phyloP scores from a whole-genome alignment of 805 yeast species.

The Scheffersomyces lignosus region DNA sequence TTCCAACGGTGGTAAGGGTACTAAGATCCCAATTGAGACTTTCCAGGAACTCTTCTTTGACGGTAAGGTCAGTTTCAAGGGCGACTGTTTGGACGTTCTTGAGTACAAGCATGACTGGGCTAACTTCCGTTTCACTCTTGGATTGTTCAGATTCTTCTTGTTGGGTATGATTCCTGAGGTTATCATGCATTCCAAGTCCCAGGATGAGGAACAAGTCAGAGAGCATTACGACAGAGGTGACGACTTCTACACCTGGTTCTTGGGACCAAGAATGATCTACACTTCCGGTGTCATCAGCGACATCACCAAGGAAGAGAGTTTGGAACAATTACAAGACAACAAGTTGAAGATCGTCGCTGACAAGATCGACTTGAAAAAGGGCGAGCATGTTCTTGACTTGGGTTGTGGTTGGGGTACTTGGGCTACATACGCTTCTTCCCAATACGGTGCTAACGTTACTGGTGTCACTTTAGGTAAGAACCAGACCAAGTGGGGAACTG shows the following conservation, averaged over 20 bases:
- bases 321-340: slow-evolving; percentile 84
- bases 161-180: slow-evolving; percentile 92
- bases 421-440: slow-evolving; percentile 78
- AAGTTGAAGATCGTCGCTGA: slow-evolving; percentile 85
- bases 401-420: slow-evolving; percentile 98
- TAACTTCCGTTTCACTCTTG: slow-evolving; percentile 70
- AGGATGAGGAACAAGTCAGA: slow-evolving; percentile 95
- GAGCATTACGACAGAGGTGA: slow-evolving; percentile 96
- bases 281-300: slow-evolving; percentile 84
- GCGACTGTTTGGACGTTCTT: slow-evolving; percentile 79
- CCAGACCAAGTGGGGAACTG: slow-evolving; percentile 89
- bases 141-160: slow-evolving; percentile 76
- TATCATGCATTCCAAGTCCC: slow-evolving; percentile 86
- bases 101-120: slow-evolving; percentile 95
- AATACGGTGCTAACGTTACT: slow-evolving; percentile 82
- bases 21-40: slow-evolving; percentile 88
- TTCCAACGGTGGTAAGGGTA: slow-evolving; percentile 54
- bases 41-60: slow-evolving; percentile 87
- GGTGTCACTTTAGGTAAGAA: slow-evolving; percentile 89
- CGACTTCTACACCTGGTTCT: slow-evolving; percentile 90
- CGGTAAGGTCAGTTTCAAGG: slow-evolving; percentile 82
- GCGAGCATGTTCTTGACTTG: slow-evolving; percentile 76
- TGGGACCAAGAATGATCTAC: slow-evolving; percentile 93
- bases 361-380: slow-evolving; percentile 70
- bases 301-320: slow-evolving; percentile 56